Evolutionary conservation across 768 basidiomycete species (phyloP).

Genomic region (Filobasidium floriforme): DNA sequence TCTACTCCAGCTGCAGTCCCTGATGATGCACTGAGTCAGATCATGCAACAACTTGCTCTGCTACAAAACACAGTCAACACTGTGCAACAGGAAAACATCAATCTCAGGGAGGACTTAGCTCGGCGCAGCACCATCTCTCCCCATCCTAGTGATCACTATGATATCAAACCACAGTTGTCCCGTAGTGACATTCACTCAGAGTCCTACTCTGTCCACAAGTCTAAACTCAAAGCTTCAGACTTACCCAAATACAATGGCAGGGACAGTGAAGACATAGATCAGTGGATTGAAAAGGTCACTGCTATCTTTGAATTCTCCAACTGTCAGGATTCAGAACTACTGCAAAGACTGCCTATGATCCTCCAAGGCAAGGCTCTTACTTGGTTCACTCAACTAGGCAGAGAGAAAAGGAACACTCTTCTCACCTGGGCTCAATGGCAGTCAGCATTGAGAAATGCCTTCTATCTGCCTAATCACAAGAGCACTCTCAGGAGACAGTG

Average conservation of each 20-base stretch:
- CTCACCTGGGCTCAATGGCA: constrained; percentile 7
- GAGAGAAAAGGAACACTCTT: neutral
- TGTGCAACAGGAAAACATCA: too few relatives aligned
- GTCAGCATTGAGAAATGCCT: constrained; percentile 5
- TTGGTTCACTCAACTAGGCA: constrained; percentile 14
- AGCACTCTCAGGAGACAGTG: constrained; percentile 6
- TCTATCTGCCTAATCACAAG: constrained; percentile 12
- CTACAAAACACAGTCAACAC: too few relatives aligned
- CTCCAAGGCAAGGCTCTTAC: constrained; percentile 11
- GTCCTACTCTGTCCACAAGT: too few relatives aligned
- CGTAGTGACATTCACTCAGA: too few relatives aligned
- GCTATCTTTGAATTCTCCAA: constrained; percentile 9
- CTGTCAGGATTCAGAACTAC: neutral
- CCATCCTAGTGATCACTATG: too few relatives aligned
- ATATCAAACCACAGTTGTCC: too few relatives aligned
- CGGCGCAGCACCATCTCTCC: too few relatives aligned
- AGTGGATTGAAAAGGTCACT: constrained; percentile 14
- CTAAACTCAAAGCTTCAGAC: constrained; percentile 16
- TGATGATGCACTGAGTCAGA: too few relatives aligned
- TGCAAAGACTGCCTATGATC: constrained; percentile 6
- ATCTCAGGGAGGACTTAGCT: too few relatives aligned
- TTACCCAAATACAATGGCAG: constrained; percentile 16
- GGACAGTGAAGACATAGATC: constrained; percentile 11
- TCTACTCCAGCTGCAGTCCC: too few relatives aligned
- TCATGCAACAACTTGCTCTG: too few relatives aligned